phyloP scores from a whole-genome alignment of 768 basidiomycete species.

The Rhizopogon rudus region DNA sequence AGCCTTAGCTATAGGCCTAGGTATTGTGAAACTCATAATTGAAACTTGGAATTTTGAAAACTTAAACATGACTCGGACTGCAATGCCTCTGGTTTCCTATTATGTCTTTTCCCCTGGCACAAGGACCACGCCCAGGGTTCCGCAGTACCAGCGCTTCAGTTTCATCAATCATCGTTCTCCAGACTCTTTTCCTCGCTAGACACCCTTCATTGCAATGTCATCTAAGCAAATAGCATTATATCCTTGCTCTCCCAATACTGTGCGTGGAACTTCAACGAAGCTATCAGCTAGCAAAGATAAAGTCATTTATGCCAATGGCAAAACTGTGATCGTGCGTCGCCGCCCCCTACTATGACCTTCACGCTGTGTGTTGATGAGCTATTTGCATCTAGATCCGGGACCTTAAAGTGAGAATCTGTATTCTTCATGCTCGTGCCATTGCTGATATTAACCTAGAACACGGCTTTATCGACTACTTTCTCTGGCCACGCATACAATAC shows the following conservation, averaged over 20 bases:
- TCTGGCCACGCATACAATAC: constrained; percentile 78
- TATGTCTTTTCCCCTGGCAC: constrained; percentile 12
- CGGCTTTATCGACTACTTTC: constrained; percentile 58
- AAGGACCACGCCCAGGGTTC: neutral
- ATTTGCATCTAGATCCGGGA: constrained; percentile 61
- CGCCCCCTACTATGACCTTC: neutral
- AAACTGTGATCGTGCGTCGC: constrained; percentile 75
- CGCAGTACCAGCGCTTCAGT: constrained; percentile 1
- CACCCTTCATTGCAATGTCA: constrained; percentile 33
- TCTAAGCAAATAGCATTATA: constrained; percentile 48
- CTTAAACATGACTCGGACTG: too few species aligned
- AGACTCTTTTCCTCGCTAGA: neutral
- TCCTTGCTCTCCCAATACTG: constrained; percentile 66
- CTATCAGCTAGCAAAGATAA: constrained; percentile 72
- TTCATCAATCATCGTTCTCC: neutral
- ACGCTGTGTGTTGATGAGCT: constrained; percentile 1
- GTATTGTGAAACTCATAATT: too few species aligned
- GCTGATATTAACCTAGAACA: constrained; percentile 45
- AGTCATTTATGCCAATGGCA: constrained; percentile 82
- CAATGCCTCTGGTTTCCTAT: too few species aligned
- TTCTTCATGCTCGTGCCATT: neutral
- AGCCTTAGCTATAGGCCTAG: too few species aligned
- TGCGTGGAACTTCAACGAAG: constrained; percentile 67
- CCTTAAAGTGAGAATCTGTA: constrained; percentile 53
- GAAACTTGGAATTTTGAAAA: too few species aligned